These are phyloP conservation scores for Serendipita sp. DNA, from an alignment of 768 basidiomycete species.

Conservation along the genomic window DNA sequence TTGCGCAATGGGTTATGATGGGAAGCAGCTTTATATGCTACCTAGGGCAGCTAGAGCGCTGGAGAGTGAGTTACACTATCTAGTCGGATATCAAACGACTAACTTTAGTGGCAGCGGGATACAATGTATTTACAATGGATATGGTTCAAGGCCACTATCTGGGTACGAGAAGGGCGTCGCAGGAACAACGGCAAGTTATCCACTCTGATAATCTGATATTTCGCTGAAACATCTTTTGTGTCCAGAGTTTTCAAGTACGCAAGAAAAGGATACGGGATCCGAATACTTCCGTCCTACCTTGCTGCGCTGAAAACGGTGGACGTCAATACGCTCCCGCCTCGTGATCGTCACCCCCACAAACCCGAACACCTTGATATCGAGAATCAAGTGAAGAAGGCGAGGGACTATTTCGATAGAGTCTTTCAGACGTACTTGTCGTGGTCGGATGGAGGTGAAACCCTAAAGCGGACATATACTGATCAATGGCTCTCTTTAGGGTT, in stretches of 20 bases:
- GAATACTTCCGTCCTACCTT: constrained; percentile 9
- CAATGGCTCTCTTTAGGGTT: neutral
- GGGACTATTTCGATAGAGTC: neutral
- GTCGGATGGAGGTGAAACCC: neutral
- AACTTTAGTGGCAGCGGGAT: constrained; percentile 1
- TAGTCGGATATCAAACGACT: no score
- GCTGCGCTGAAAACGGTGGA: neutral
- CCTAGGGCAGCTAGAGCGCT: constrained; percentile 10
- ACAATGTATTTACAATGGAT: constrained; percentile 11
- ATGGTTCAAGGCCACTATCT: constrained; percentile 11
- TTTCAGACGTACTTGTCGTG: neutral
- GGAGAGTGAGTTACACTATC: constrained; percentile 5
- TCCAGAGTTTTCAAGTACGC: constrained; percentile 12
- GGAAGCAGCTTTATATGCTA: constrained; percentile 9
- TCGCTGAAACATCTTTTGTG: neutral
- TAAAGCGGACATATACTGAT: neutral
- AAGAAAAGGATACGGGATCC: constrained; percentile 10
- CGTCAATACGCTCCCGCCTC: neutral
- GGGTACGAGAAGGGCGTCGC: constrained; percentile 8
- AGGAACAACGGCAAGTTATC: constrained; percentile 7
- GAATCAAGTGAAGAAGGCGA: neutral
- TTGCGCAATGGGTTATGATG: constrained; percentile 9
- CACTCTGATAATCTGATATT: no score
- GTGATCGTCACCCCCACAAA: neutral
- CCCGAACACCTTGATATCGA: neutral